phyloP scores from a whole-genome alignment of 257 asterid genomes.

The Verbascum thapsus region DNA sequence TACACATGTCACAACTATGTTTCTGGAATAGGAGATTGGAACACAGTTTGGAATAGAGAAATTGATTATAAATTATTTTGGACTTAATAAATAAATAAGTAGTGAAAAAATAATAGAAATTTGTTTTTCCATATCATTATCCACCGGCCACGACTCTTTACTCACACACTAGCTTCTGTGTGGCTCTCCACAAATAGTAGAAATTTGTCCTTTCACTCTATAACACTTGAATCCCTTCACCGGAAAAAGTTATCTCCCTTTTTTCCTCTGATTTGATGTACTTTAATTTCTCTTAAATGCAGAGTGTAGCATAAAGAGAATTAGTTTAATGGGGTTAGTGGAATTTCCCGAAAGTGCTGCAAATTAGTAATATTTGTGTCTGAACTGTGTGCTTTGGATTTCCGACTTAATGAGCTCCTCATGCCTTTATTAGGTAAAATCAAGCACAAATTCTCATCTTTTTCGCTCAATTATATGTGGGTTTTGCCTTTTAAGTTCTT shows the following conservation, averaged over 20 bases:
- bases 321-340: conserved; percentile 31
- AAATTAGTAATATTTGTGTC: conserved; percentile 8
- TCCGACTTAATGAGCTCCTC: conserved; percentile 85
- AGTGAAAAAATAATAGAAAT: background rate
- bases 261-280: conserved; percentile 6
- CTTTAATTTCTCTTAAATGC: background rate
- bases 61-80: no score
- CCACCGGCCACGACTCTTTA: conserved; percentile 24
- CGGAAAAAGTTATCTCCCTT: no score
- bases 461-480: background rate
- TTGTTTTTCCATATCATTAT: conserved; percentile 26
- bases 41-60: no score
- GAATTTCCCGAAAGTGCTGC: conserved; percentile 29
- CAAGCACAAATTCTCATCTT: background rate
- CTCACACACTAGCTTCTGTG: conserved; percentile 32
- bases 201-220: no score
- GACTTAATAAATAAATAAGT: no score
- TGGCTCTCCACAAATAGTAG: no score
- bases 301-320: conserved; percentile 8
- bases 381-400: conserved; percentile 39
- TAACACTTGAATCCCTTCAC: no score
- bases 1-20: no score
- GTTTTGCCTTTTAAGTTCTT: background rate
- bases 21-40: no score
- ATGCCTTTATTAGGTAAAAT: conserved; percentile 84